phyloP scores from a whole-genome alignment of 1,139 yeast genomes.

The Nakaseomyces glabratus region DNA sequence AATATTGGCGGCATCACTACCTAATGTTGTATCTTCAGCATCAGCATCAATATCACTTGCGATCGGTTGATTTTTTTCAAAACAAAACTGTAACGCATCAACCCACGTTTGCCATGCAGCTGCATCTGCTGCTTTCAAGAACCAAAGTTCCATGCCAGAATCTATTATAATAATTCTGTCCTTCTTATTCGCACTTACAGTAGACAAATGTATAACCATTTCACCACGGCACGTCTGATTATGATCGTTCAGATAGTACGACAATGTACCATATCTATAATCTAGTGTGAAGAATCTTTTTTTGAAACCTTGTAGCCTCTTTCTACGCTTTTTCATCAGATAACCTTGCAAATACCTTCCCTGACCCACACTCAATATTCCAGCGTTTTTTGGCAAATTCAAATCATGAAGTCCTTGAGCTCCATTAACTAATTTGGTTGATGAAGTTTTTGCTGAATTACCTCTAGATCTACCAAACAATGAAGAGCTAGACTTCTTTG shows the following conservation, averaged over 20 bases:
- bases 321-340: slow-evolving; percentile 68
- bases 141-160: slow-evolving; percentile 96
- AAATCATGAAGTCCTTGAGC: slow-evolving; percentile 37
- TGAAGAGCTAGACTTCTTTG: slow-evolving; percentile 11
- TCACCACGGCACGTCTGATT: slow-evolving; percentile 74
- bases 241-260: slow-evolving; percentile 69
- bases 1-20: background rate
- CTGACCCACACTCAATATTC: slow-evolving; percentile 24
- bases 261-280: slow-evolving; percentile 70
- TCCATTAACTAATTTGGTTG: background rate
- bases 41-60: slow-evolving; percentile 4
- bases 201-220: slow-evolving; percentile 77
- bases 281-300: slow-evolving; percentile 79
- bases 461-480: background rate
- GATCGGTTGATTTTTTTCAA: slow-evolving; percentile 14
- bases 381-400: slow-evolving; percentile 32
- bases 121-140: slow-evolving; percentile 55
- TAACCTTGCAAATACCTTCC: slow-evolving; percentile 52
- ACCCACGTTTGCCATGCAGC: slow-evolving; percentile 78
- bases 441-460: background rate
- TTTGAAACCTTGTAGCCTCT: slow-evolving; percentile 77
- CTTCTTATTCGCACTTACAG: slow-evolving; percentile 67
- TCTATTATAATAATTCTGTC: slow-evolving; percentile 70
- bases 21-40: slow-evolving; percentile 1
- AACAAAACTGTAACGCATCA: slow-evolving; percentile 45